Conservation (phyloP, 139 green algal species). For the Coelastrella sp. region DNA sequence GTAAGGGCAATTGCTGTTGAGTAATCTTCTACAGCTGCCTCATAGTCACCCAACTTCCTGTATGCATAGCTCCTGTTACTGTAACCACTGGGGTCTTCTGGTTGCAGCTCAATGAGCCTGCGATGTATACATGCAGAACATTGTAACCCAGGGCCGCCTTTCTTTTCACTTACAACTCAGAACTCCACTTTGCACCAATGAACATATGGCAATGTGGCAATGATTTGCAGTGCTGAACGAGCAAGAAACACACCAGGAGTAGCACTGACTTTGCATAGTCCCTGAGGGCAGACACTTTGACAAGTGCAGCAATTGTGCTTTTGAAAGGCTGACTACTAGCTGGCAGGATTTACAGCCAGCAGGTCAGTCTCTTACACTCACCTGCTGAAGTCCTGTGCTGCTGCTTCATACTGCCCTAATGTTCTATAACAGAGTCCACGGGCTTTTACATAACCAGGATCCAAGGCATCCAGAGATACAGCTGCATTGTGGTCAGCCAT, state of each 20-base stretch:
- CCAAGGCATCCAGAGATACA: slow-evolving; percentile 57
- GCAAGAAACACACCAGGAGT: too few relatives aligned
- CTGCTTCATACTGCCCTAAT: slow-evolving; percentile 54
- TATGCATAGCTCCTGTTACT: slow-evolving; percentile 67
- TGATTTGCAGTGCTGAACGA: too few relatives aligned
- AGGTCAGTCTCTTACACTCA: slow-evolving; percentile 15
- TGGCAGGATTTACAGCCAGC: too few relatives aligned
- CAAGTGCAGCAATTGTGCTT: too few relatives aligned
- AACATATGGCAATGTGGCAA: too few relatives aligned
- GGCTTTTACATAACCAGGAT: slow-evolving; percentile 58
- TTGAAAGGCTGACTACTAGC: too few relatives aligned
- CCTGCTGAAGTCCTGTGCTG: slow-evolving; percentile 62
- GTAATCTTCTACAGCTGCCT: slow-evolving; percentile 78
- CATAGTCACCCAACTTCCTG: slow-evolving; percentile 76
- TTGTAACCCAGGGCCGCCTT: background rate
- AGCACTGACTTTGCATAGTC: too few relatives aligned
- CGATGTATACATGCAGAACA: background rate
- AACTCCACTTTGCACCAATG: too few relatives aligned
- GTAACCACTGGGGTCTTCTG: slow-evolving; percentile 63
- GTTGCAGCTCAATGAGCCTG: slow-evolving; percentile 48
- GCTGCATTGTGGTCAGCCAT: slow-evolving; percentile 60
- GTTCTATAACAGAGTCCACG: slow-evolving; percentile 55
- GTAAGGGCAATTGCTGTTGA: slow-evolving; percentile 59
- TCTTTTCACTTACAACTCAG: background rate
- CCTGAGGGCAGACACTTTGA: too few relatives aligned